Percentiles rank a stretch among this genome's conserved stretches.
Conservation (phyloP, 495 filamentous ascomycete species). For the Penicillium ucsense region DNA sequence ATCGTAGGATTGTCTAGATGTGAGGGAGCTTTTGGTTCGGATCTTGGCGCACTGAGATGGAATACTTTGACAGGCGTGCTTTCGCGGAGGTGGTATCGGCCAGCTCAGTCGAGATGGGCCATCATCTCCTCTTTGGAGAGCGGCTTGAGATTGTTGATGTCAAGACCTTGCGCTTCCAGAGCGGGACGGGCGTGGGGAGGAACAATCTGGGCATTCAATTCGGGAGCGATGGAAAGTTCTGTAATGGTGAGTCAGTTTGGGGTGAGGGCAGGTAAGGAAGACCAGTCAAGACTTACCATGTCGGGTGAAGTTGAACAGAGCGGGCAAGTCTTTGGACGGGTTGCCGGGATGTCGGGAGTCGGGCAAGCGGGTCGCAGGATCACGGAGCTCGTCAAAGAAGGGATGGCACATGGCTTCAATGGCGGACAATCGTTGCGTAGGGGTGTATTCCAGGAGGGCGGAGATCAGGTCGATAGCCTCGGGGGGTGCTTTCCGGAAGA, state of each 20-base stretch:
- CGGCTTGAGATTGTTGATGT: constrained; percentile 89
- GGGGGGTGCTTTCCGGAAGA: constrained; percentile 87
- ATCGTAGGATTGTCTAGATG: constrained; percentile 17
- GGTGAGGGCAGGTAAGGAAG: no score
- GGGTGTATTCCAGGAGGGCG: constrained; percentile 88
- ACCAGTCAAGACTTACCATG: constrained; percentile 57
- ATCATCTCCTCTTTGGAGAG: constrained; percentile 92
- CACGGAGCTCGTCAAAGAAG: constrained; percentile 95
- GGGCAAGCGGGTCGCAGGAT: constrained; percentile 76
- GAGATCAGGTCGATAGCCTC: constrained; percentile 96
- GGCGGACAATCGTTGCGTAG: constrained; percentile 86
- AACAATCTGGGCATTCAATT: constrained; percentile 78
- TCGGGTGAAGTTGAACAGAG: constrained; percentile 83
- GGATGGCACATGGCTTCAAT: constrained; percentile 97
- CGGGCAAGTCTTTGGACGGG: constrained; percentile 69
- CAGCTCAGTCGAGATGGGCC: constrained; percentile 84
- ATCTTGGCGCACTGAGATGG: constrained; percentile 22
- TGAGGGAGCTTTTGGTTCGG: constrained; percentile 20
- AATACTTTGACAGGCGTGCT: constrained; percentile 24
- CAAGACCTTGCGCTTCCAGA: constrained; percentile 68
- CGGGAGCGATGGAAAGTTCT: constrained; percentile 93
- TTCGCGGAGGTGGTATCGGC: constrained; percentile 28
- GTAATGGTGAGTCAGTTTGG: background rate
- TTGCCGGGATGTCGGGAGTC: constrained; percentile 83
- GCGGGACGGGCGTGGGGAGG: constrained; percentile 69